These are phyloP conservation scores for Tremellales sp. DNA, from an alignment of 1,284 basidiomycete genomes.

Conservation along the genomic window DNA sequence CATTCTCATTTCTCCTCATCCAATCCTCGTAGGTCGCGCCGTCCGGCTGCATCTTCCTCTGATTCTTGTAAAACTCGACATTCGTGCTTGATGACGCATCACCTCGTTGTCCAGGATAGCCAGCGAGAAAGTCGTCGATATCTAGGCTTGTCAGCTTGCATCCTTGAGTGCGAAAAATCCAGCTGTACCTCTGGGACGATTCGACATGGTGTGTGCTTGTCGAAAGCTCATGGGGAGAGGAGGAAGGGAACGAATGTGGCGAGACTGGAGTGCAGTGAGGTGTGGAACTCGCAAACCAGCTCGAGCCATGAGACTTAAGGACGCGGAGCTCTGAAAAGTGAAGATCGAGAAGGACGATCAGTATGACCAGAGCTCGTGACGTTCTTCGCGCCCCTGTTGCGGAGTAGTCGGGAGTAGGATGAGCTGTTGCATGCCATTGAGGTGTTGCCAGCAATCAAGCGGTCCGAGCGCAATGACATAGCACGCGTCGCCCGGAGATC, in stretches of 20 bases:
- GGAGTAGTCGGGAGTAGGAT: no score
- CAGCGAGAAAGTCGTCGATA: constrained; percentile 54
- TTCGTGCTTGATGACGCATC: constrained; percentile 53
- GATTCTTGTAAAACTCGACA: constrained; percentile 62
- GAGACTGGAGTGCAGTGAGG: no score
- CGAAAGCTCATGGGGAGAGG: neutral
- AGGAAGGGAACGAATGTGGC: neutral
- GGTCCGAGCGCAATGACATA: no score
- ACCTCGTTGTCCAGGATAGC: constrained; percentile 55
- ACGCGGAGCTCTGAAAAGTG: no score
- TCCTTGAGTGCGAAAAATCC: neutral
- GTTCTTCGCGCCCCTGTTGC: no score
- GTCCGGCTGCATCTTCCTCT: constrained; percentile 59
- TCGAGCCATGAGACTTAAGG: no score
- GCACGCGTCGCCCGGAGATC: no score
- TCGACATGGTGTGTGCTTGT: neutral
- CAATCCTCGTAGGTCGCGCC: constrained; percentile 61
- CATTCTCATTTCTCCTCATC: constrained; percentile 57
- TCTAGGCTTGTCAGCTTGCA: constrained; percentile 12
- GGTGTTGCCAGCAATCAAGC: no score
- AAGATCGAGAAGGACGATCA: no score
- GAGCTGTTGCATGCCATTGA: neutral
- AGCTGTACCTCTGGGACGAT: neutral
- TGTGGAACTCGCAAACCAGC: no score
- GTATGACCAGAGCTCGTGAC: no score